Percentiles rank a stretch among this genome's conserved stretches.
These are phyloP conservation scores for Cutaneotrichosporon sp. DNA, from an alignment of 1,284 basidiomycete genomes.

Conservation along the genomic window DNA sequence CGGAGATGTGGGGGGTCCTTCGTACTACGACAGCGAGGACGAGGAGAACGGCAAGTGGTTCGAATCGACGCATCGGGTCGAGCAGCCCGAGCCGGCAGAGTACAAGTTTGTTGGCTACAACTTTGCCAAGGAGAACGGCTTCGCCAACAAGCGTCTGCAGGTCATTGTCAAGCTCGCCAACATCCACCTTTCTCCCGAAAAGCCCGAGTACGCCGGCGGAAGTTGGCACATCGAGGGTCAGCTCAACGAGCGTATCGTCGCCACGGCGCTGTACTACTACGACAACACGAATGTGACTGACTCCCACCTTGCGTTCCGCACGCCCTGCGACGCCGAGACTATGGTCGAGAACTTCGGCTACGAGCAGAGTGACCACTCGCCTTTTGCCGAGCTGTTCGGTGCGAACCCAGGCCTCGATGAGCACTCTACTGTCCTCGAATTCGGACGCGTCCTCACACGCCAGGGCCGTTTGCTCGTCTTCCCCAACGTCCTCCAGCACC, in stretches of 20 bases:
- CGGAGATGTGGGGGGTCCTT: no score
- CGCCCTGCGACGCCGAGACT: neutral
- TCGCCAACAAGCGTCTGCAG: conserved; percentile 2
- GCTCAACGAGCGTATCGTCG: conserved; percentile 14
- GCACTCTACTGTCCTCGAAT: neutral
- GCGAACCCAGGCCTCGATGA: conserved; percentile 8
- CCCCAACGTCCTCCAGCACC: conserved; percentile 15
- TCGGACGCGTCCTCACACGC: neutral
- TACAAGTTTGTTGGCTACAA: conserved; percentile 8
- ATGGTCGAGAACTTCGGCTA: neutral
- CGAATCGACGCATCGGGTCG: conserved; percentile 3
- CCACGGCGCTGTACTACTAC: conserved; percentile 16
- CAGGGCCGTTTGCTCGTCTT: conserved; percentile 9
- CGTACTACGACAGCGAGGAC: neutral
- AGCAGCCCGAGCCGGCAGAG: conserved; percentile 9
- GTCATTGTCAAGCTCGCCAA: conserved; percentile 15
- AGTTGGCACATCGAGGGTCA: conserved; percentile 14
- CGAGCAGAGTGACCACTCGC: conserved; percentile 10
- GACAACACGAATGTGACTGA: conserved; percentile 13
- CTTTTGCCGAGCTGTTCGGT: conserved; percentile 1
- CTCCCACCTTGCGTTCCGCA: conserved; percentile 5
- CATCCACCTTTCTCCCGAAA: conserved; percentile 16
- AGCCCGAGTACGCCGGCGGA: conserved; percentile 10
- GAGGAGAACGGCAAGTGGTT: conserved; percentile 6
- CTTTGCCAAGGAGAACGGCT: neutral